Percentiles rank a stretch among this genome's conserved stretches.
Conservation (phyloP, 495 filamentous ascomycete species). For the Aspergillus asperescens region DNA sequence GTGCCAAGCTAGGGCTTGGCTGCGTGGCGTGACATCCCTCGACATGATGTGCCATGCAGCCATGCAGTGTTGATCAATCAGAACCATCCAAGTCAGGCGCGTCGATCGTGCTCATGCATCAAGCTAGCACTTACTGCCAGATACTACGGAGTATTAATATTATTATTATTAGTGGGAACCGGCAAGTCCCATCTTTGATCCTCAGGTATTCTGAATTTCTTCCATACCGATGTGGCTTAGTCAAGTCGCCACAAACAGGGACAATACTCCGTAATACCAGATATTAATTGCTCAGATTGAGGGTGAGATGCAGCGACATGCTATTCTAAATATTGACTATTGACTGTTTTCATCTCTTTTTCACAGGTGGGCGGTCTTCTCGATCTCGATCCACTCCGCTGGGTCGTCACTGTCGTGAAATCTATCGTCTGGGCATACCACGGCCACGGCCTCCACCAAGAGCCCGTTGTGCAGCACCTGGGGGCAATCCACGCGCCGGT, state of each 20-base stretch:
- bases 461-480: conserved; percentile 88
- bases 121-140: not conserved
- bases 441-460: conserved; percentile 75
- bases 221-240: conserved; percentile 1
- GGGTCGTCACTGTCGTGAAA: conserved; percentile 4
- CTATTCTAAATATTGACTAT: conserved; percentile 8
- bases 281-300: not conserved
- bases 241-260: not conserved
- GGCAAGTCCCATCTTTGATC: no score
- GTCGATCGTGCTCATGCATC: not conserved
- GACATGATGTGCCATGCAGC: not conserved
- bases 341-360: conserved; percentile 19
- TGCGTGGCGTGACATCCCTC: not conserved
- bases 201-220: no score
- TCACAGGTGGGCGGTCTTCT: not conserved
- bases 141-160: not conserved
- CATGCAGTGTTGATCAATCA: not conserved
- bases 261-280: not conserved
- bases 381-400: not conserved
- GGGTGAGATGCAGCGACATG: conserved; percentile 8
- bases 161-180: no score
- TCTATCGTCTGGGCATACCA: conserved; percentile 68
- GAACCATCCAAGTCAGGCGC: not conserved
- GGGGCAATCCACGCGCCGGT: conserved; percentile 71
- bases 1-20: no score